Evolutionary conservation across 495 filamentous ascomycete species (phyloP).

Genomic region (Staphylotrichum tortipilum): DNA sequence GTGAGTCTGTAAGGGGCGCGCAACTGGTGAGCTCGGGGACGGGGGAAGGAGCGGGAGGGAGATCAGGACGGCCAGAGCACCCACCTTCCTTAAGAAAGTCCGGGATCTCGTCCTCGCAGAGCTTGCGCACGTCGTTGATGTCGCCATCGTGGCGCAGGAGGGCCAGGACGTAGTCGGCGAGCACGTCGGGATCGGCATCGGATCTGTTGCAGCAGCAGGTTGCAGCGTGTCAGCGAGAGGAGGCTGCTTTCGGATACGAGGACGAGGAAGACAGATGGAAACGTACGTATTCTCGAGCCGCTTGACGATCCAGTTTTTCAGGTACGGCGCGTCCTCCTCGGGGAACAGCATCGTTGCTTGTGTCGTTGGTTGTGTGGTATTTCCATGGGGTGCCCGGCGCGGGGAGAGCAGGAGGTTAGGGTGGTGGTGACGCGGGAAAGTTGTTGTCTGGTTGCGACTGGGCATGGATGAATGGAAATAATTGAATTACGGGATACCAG

Average conservation of each 20-base stretch:
- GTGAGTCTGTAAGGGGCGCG: constrained; percentile 46
- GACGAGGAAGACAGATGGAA: background rate
- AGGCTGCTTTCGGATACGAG: background rate
- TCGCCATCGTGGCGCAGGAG: constrained; percentile 73
- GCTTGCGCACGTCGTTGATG: constrained; percentile 60
- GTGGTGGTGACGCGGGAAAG: too few relatives aligned
- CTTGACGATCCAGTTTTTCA: constrained; percentile 87
- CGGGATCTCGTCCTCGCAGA: constrained; percentile 69
- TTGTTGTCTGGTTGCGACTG: too few relatives aligned
- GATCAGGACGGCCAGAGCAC: constrained; percentile 11
- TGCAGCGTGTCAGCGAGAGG: background rate
- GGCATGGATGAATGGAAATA: too few relatives aligned
- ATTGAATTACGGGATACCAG: too few relatives aligned
- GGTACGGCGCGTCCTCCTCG: constrained; percentile 60
- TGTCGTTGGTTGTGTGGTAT: background rate
- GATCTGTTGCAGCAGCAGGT: constrained; percentile 50
- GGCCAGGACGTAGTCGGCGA: constrained; percentile 94
- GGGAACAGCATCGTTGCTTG: constrained; percentile 59
- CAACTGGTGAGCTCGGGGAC: background rate
- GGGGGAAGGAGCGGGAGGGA: background rate
- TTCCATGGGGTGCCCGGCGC: background rate
- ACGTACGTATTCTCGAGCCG: constrained; percentile 84
- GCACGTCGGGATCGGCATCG: constrained; percentile 89
- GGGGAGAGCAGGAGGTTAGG: background rate
- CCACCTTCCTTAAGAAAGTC: constrained; percentile 82